Percentiles rank a stretch among this genome's conserved stretches.
These are phyloP conservation scores for Blastobotrys aristatus DNA, from an alignment of 1,139 yeast species.

Conservation along the genomic window DNA sequence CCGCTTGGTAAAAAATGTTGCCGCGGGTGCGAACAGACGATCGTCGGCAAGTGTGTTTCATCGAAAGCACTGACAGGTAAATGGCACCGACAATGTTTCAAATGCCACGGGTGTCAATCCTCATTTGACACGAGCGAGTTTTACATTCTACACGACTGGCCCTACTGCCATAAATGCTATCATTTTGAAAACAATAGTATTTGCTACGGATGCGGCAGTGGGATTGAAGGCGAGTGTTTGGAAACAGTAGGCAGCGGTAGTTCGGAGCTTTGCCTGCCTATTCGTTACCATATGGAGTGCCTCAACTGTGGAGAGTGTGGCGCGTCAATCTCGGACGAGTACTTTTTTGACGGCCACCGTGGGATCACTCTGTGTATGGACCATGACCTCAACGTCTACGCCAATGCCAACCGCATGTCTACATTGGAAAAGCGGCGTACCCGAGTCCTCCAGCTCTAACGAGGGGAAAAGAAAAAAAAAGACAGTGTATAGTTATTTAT, in stretches of 20 bases:
- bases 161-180: slow-evolving; percentile 76
- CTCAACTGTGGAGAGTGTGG: slow-evolving; percentile 33
- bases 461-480: too few species aligned
- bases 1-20: slow-evolving; percentile 23
- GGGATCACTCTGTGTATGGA: slow-evolving; percentile 32
- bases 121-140: slow-evolving; percentile 44
- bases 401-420: slow-evolving; percentile 20
- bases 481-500: too few species aligned
- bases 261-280: slow-evolving; percentile 1
- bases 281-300: slow-evolving; percentile 30
- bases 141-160: slow-evolving; percentile 71
- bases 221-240: slow-evolving; percentile 88
- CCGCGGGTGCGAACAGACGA: slow-evolving; percentile 48
- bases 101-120: slow-evolving; percentile 58
- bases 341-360: slow-evolving; percentile 31
- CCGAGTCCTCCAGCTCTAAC: too few species aligned
- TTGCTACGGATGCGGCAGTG: slow-evolving; percentile 64
- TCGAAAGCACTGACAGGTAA: slow-evolving; percentile 83
- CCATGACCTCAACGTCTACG: slow-evolving; percentile 28
- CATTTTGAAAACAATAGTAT: slow-evolving; percentile 70
- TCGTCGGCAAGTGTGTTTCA: slow-evolving; percentile 56
- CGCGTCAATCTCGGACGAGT: slow-evolving; percentile 26
- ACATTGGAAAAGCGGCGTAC: slow-evolving; percentile 32
- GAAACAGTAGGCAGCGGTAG: slow-evolving; percentile 42
- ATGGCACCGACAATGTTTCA: slow-evolving; percentile 88